Conservation (phyloP, 768 basidiomycete genomes). For the Fistulinella prunicolor region DNA sequence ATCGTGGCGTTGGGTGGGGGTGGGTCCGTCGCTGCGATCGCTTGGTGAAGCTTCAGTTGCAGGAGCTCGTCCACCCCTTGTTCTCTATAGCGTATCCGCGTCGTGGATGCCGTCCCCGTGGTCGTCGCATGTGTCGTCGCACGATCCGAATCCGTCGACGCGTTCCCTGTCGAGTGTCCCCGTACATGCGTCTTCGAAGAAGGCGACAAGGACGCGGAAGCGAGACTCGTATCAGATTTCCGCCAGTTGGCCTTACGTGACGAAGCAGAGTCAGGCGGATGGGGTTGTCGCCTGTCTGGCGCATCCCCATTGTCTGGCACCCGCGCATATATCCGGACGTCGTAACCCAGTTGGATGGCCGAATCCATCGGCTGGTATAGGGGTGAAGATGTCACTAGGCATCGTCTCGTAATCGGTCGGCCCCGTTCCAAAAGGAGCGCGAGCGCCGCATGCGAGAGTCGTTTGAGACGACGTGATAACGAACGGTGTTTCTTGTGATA, state of each 20-base stretch:
- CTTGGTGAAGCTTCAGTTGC: slow-evolving; percentile 89
- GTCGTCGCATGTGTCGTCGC: slow-evolving; percentile 6
- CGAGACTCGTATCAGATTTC: slow-evolving; percentile 17
- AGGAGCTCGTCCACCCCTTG: slow-evolving; percentile 95
- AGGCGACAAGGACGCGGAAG: neutral
- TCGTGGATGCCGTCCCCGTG: slow-evolving; percentile 18
- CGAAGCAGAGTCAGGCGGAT: slow-evolving; percentile 11
- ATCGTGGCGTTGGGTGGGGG: slow-evolving; percentile 70
- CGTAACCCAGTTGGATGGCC: slow-evolving; percentile 71
- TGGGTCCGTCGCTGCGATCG: slow-evolving; percentile 66
- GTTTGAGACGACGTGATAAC: slow-evolving; percentile 38
- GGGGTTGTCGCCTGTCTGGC: slow-evolving; percentile 44
- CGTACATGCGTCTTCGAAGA: slow-evolving; percentile 12
- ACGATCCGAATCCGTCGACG: slow-evolving; percentile 28
- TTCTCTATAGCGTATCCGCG: slow-evolving; percentile 68
- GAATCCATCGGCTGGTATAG: slow-evolving; percentile 79
- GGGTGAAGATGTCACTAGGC: slow-evolving; percentile 79
- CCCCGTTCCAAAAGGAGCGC: slow-evolving; percentile 80
- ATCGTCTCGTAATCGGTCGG: slow-evolving; percentile 67
- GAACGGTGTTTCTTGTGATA: slow-evolving; percentile 57
- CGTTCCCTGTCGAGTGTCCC: slow-evolving; percentile 20
- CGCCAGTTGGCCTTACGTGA: slow-evolving; percentile 19
- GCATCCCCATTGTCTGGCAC: slow-evolving; percentile 69
- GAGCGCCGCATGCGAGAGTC: slow-evolving; percentile 75
- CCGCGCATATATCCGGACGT: slow-evolving; percentile 64